Evolutionary conservation across 1,139 yeast genomes (phyloP), one percentile per base, ranked within the genome.

Genomic region (Debaryomyces psychrophilus): DNA sequence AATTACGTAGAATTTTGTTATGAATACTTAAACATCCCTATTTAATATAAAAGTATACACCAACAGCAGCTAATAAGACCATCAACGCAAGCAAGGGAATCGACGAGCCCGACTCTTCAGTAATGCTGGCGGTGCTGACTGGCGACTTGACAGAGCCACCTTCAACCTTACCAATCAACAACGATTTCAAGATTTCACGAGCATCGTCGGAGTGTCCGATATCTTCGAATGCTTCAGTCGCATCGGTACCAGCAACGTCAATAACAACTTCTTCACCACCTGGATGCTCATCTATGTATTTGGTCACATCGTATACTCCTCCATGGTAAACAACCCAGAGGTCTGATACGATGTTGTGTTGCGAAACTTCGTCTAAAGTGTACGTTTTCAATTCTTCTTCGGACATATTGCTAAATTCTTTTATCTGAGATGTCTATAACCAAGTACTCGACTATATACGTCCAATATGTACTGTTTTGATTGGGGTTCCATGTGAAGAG

Each of bases 181-280:
- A 73, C 38, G 79, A 81, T 41, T 72, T 76, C 60, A 95, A 76
- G 53, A 87, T 77, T 57, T 86, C 95, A 57, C 84, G 83, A 31
- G 99, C 98, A 58, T 92, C 97, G 56, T 92, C 97, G 34, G 98
- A 90, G 71, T 93, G 99, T 35, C 99, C 99, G 62, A 93, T 92
- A 65, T 93, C 99, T 52, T 89, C 90, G 64, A 93, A 93, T 31
- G 96, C 92, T 57, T 85, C 93, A 40, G 99, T 92, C 49, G 97
- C 95, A 67, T 95, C 99, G 48, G 77, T 75, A 55, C 99, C 99
- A 50, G 93, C 98, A 58, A 84, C 81, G 63, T 95, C 99, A 46
- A 87, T 71, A 57, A 93, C 79, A 43, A 93, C 97, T 69, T 95
- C 99, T 69, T 90, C 98, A 64, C 99, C 99, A 75, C 99, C 99